Conservation (phyloP, 2,329 filamentous ascomycete genomes). For the Fusarium clavum region DNA sequence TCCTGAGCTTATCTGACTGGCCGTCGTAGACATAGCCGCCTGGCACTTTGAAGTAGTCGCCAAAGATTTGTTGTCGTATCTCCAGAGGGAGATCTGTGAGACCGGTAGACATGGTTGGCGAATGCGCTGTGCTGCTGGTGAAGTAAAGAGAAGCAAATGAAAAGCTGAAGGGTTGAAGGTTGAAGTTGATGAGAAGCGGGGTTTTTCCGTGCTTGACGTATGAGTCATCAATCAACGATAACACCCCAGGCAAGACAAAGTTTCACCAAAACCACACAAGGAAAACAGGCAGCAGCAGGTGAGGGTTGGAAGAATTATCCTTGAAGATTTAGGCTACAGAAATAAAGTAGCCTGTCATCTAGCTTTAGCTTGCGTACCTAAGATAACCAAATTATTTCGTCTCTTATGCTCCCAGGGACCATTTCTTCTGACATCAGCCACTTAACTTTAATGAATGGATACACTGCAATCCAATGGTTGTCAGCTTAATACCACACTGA, state of each 20-base stretch:
- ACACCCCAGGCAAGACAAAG: background rate
- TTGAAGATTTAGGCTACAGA: too few relatives aligned
- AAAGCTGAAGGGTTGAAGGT: background rate
- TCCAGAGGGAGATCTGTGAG: constrained; percentile 13
- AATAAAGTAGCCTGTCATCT: too few relatives aligned
- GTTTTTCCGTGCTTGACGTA: background rate
- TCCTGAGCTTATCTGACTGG: constrained; percentile 12
- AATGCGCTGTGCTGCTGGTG: background rate
- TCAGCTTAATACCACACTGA: too few relatives aligned
- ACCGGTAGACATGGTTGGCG: background rate
- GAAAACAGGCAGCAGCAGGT: background rate
- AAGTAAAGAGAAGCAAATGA: background rate
- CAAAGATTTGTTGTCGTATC: constrained; percentile 28
- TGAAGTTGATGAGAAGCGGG: background rate
- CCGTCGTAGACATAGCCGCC: constrained; percentile 24
- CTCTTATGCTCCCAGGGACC: too few relatives aligned
- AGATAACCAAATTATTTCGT: too few relatives aligned
- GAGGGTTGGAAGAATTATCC: accelerated
- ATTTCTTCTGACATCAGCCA: background rate
- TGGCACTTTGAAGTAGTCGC: constrained; percentile 16
- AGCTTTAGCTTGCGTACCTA: too few relatives aligned
- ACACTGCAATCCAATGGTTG: too few relatives aligned
- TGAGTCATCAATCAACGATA: background rate
- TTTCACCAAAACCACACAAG: background rate
- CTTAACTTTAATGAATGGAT: background rate